Evolutionary conservation across 495 filamentous ascomycete genomes (phyloP), one percentile per base, ranked within the genome.

Genomic region (Rhizodiscina lignyota): DNA sequence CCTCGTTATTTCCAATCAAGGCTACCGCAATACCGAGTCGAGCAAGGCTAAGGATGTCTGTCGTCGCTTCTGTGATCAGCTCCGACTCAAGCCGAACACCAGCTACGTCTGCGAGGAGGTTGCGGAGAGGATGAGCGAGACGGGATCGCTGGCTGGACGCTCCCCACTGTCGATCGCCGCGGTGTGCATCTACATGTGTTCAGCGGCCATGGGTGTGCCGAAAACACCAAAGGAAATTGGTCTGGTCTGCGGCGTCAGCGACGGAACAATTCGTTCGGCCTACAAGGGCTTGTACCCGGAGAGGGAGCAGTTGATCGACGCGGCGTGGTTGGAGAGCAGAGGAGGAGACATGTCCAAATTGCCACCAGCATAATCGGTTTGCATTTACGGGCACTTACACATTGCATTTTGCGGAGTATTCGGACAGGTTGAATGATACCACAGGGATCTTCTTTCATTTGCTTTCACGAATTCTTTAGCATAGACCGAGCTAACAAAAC

Each of bases 101-200:
- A 74, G 71, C 43, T 77, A 72, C 39, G 64, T 87, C 18, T 79
- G 85, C 0, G 67, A 72, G 37, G 64, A 72, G 22, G 65, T 94
- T 19, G 83, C 84, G 11, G 68, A 78, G 38, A 69, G 71, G 40
- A 78, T 85, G 34, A 72, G 72, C 1, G 66, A 66, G 13, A 68
- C 76, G 35, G 80, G 78, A 28, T 73, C 80, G 19, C 67, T 96
- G 28, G 87, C 86, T 21, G 89, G 89, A 38, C 83, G 89, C 35
- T 96, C 89, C 27, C 89, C 89, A 5, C 70, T 96, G 23, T 94
- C 89, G 4, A 79, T 86, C 32, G 89, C 89, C 2, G 87, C 84
- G 13, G 85, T 87, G 27, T 92, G 83, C 53, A 94, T 97, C 54
- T 96, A 89, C 63, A 86, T 94, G 72, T 76, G 83, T 5, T 83